phyloP scores from a whole-genome alignment of 2,329 filamentous ascomycete genomes.

The Verticillium dahliae region DNA sequence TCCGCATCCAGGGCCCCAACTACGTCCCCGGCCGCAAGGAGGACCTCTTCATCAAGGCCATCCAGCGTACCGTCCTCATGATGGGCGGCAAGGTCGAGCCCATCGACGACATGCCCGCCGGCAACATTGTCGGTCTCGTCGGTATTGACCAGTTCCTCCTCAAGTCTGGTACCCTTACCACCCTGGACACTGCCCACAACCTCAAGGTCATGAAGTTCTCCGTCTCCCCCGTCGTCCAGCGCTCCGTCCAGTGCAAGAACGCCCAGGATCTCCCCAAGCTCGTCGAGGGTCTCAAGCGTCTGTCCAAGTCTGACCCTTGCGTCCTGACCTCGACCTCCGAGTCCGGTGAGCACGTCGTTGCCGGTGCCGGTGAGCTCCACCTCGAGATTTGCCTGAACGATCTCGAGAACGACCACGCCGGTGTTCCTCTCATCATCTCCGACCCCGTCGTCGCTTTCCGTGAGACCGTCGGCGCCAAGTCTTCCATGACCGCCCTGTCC shows the following conservation, averaged over 20 bases:
- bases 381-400: constrained; percentile 99
- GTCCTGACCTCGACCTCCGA: constrained; percentile 84
- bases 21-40: constrained; percentile 98
- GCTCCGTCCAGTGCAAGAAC: constrained; percentile 99
- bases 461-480: constrained; percentile 82
- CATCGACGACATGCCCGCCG: constrained; percentile 97
- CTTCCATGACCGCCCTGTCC: constrained; percentile 93
- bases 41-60: constrained; percentile 97
- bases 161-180: constrained; percentile 99
- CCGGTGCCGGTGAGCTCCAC: constrained; percentile 98
- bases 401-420: constrained; percentile 98
- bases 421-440: constrained; percentile 95
- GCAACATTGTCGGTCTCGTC: constrained; percentile 99
- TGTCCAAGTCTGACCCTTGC: constrained; percentile 99
- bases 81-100: constrained; percentile 99
- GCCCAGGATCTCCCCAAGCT: constrained; percentile 99
- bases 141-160: constrained; percentile 99
- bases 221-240: constrained; percentile 96
- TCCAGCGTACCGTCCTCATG: constrained; percentile 99
- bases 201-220: constrained; percentile 99
- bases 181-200: constrained; percentile 96
- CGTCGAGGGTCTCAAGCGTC: constrained; percentile 99
- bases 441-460: constrained; percentile 98
- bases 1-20: constrained; percentile 99
- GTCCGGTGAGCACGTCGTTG: constrained; percentile 97